Base-by-base conservation (phyloP, 169 alveolate species). In the Eimeria necatrix region DNA sequence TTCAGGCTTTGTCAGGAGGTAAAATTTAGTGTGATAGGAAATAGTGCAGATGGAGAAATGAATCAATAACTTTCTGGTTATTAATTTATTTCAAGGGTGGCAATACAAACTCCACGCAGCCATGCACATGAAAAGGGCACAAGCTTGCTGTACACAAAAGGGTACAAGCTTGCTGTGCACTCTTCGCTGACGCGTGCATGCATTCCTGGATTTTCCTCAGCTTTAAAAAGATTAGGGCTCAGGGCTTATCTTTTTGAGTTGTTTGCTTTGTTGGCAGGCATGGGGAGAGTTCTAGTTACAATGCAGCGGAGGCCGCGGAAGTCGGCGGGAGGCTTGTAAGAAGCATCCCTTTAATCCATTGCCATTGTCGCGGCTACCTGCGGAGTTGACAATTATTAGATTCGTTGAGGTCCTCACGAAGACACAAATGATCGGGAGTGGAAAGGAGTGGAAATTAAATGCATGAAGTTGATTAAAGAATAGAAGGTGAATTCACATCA, bases 1-100 rank as follows among this genome's bases (percentile, higher is more conserved):
- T 85, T 2, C 93, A 85, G 81, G 32, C 16, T 12, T 52, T 85
- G 41, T 59, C 93, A n/a, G 93, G 68, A 12, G 93, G 93, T 85
- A 26, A 32, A 46, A 14, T 8, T 22, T 32, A 32, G 41, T 32
- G 41, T 32, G 41, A 32, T 32, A 32, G 41, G 41, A 32, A 32
- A 32, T 32, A 32, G 41, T 32, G 41, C 41, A 32, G 41, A 32
- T 32, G 41, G 41, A 32, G 41, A 32, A 32, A 32, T 32, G 41
- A 32, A 2, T 32, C 2, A 32, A 32, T 32, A 32, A 32, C 41
- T 32, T 32, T 12, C 20, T 56, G 20, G 12, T 56, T 56, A 56
- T 12, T 18, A 1, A 10, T 56, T 56, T 2, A 56, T 56, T 56
- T 56, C 68, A 56, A 56, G 22, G 20, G 20, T 10, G 20, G 68